Percentiles rank a stretch among this genome's conserved stretches.
phyloP scores from a whole-genome alignment of 169 alveolate genomes.

The Eimeria necatrix region DNA sequence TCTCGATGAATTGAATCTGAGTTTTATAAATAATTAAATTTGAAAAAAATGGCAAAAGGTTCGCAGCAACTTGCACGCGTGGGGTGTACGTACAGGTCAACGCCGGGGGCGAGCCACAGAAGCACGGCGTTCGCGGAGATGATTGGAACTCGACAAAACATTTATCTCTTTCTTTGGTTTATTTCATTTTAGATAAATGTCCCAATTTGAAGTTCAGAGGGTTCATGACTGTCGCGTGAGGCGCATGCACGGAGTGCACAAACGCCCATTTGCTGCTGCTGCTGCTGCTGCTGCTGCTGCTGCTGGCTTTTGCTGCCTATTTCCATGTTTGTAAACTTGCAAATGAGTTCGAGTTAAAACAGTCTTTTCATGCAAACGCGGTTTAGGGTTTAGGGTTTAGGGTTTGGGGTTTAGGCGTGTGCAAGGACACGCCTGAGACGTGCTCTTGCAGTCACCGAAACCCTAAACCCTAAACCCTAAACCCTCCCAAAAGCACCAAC shows the following conservation, averaged over 20 bases:
- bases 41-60: background rate
- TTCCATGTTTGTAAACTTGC: no score
- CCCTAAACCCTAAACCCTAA: no score
- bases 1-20: background rate
- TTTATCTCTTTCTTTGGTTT: slow-evolving; percentile 60
- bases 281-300: slow-evolving; percentile 27
- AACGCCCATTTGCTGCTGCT: background rate
- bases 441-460: no score
- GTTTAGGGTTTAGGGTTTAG: no score
- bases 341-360: no score
- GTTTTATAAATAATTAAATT: background rate
- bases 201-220: slow-evolving; percentile 91
- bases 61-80: background rate
- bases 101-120: background rate
- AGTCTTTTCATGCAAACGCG: no score
- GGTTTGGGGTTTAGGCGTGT: no score
- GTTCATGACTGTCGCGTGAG: slow-evolving; percentile 92
- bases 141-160: background rate
- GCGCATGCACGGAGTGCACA: background rate
- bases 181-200: slow-evolving; percentile 82
- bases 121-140: background rate
- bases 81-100: background rate
- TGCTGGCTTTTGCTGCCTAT: background rate
- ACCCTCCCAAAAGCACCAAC: no score
- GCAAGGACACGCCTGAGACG: no score